phyloP scores from a whole-genome alignment of 2,329 filamentous ascomycete species.

The Aspergillus chevalieri region DNA sequence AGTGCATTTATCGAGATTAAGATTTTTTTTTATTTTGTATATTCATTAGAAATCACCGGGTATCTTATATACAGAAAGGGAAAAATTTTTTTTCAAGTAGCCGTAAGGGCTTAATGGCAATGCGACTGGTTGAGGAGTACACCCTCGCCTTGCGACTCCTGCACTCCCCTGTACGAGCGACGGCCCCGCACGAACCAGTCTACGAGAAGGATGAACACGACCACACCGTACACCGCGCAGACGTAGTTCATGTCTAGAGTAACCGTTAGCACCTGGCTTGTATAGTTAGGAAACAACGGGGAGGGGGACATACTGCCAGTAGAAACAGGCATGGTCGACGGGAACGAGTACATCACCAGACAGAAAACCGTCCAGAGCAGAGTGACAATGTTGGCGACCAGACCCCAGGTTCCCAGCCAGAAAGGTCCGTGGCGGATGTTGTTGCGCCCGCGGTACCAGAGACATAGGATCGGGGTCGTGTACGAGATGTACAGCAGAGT shows the following conservation, averaged over 20 bases:
- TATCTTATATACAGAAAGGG: not conserved
- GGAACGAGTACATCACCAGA: constrained; percentile 34
- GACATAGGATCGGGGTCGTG: constrained; percentile 41
- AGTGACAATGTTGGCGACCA: constrained; percentile 37
- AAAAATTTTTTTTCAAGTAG: not conserved
- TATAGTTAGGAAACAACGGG: not conserved
- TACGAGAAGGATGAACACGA: constrained; percentile 28
- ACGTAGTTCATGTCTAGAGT: constrained; percentile 39
- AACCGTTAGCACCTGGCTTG: not conserved
- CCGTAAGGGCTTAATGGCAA: too few relatives aligned
- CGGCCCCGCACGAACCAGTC: constrained; percentile 33
- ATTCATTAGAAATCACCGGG: too few relatives aligned
- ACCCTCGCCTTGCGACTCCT: constrained; percentile 3
- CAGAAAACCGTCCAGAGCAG: constrained; percentile 44
- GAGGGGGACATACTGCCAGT: constrained; percentile 27
- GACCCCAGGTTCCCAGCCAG: constrained; percentile 42
- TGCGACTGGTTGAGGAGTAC: not conserved
- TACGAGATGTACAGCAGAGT: constrained; percentile 45
- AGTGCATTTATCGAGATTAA: too few relatives aligned
- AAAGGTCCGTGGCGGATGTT: constrained; percentile 44
- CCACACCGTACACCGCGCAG: constrained; percentile 28
- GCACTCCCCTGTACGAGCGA: constrained; percentile 21
- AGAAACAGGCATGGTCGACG: constrained; percentile 27
- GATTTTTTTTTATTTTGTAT: too few relatives aligned
- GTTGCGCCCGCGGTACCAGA: constrained; percentile 41